Evolutionary conservation across 306 rosid genomes (phyloP), one percentile per base, ranked within the genome.

Genomic region (Prunus padus): DNA sequence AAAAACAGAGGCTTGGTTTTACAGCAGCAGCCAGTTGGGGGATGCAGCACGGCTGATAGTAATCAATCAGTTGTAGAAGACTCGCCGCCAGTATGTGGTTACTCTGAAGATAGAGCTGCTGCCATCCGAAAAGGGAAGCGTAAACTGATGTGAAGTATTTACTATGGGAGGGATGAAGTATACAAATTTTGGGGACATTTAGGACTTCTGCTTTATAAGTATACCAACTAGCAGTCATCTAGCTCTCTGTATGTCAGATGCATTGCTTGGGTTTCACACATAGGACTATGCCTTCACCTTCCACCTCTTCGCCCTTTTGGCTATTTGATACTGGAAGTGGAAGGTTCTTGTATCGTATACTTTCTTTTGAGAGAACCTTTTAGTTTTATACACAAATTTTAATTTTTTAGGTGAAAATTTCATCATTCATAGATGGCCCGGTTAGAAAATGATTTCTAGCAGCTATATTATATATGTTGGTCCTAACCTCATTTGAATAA

Each of bases 1-100:
- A 76, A 97, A 30, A 91, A 94, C 22, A 86, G 94, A 37, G 97
- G 97, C 63, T 77, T 66, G 67, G 83, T 91, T 72, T 63, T 88
- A 63, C 92, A 82, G 64, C 90, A 88, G 52, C 88, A 84, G 55
- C 22, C 69, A 33, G 76, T 86, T 64, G 89, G 77, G 0, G 91
- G 82, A 68, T 7, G 42, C 42, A 89, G 86, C 60, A 74, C 89
- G 62, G 91, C 90, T 15, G 90, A 80, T 54, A 60, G 73, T 31
- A 86, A 71, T 64, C 71, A 52, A 67, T 14, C 76, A 11, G 64
- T 73, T 33, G 52, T 62, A 60, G 83, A 80, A 70, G 83, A 83
- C 22, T 70, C 83, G 2, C 71, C 65, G 3, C 71, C 65, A 2
- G 37, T 3, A 23, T 26, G 28, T 31, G 77, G 67, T 44, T 20